These are phyloP conservation scores for Pichia sp. DNA, from an alignment of 1,139 yeast genomes.

Conservation along the genomic window DNA sequence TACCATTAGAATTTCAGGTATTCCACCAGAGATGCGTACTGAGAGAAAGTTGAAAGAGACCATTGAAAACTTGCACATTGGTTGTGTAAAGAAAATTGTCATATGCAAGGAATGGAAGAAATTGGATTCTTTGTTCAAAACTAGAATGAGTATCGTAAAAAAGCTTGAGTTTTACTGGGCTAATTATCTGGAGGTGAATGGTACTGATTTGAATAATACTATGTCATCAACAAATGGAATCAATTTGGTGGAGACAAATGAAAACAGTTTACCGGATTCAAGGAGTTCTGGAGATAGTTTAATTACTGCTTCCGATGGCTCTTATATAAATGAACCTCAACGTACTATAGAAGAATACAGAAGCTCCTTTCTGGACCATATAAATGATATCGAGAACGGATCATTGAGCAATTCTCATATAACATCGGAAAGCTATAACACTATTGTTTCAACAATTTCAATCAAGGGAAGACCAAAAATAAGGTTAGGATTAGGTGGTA, in stretches of 20 bases:
- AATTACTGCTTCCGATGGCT: not conserved
- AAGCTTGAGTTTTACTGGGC: slow-evolving; percentile 73
- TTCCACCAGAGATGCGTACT: slow-evolving; percentile 75
- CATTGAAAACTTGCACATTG: slow-evolving; percentile 71
- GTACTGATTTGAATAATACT: not conserved
- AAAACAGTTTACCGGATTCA: not conserved
- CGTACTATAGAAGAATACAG: too few species aligned
- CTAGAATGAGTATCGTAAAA: slow-evolving; percentile 46
- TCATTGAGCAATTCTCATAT: not conserved
- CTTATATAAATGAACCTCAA: not conserved
- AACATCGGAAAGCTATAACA: slow-evolving; percentile 3
- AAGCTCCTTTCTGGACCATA: too few species aligned
- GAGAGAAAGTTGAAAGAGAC: slow-evolving; percentile 63
- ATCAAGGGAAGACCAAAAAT: slow-evolving; percentile 44
- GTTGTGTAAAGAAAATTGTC: slow-evolving; percentile 66
- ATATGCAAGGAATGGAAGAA: slow-evolving; percentile 82
- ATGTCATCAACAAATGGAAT: not conserved
- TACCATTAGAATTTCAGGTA: slow-evolving; percentile 82
- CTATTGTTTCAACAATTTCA: slow-evolving; percentile 22
- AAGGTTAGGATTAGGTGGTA: slow-evolving; percentile 43
- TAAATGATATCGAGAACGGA: slow-evolving; percentile 9
- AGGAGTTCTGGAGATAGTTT: not conserved
- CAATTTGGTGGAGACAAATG: not conserved
- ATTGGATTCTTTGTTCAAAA: slow-evolving; percentile 56
- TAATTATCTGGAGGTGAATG: slow-evolving; percentile 36